Evolutionary conservation across 2,329 filamentous ascomycete species (phyloP), one percentile per base, ranked within the genome.

Genomic region (Coniochaeta sp.): DNA sequence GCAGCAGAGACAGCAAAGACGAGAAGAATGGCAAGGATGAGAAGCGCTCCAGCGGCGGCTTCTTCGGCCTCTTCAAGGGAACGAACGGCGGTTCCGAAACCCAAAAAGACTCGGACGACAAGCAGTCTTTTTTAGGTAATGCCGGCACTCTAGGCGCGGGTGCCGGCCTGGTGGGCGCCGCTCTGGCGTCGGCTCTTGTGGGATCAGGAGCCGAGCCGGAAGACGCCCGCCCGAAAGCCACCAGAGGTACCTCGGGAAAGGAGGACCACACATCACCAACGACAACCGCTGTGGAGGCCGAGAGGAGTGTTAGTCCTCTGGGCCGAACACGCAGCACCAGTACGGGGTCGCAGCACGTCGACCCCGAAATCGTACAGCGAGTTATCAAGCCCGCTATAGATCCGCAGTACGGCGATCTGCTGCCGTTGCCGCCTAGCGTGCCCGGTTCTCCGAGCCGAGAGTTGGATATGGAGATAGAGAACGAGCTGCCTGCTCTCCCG

Each of bases 71-170:
- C 62, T 76, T 80, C 70, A 79, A 77, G 64, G 73, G 69, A 62
- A 73, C 74, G 12, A 74, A 74, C 55, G 74, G 74, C 59, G 72
- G 71, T 40, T 69, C 63, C 59, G 72, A 71, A 36, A 69, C 66
- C 36, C 72, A 74, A 60, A 70, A 74, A 57, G 70, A 69, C 64
- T 62, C 64, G 62, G 68, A 72, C 47, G 72, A 72, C 63, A 75
- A 76, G 72, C 73, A 80, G 75, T 84, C 84, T 87, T 87, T 88
- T 87, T 87, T 87, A 87, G 85, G 75, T 87, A 84, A 82, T 80
- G 82, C 85, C 84, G 84, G 77, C 81, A 87, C 80, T 81, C 78
- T 82, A 84, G 84, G 84, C 84, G 82, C 81, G 79, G 84, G 84
- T 87, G 85, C 77, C 84, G 85, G 85, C 81, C 71, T 82, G 74